phyloP scores from a whole-genome alignment of 768 basidiomycete species.

The Suillus bovinus region DNA sequence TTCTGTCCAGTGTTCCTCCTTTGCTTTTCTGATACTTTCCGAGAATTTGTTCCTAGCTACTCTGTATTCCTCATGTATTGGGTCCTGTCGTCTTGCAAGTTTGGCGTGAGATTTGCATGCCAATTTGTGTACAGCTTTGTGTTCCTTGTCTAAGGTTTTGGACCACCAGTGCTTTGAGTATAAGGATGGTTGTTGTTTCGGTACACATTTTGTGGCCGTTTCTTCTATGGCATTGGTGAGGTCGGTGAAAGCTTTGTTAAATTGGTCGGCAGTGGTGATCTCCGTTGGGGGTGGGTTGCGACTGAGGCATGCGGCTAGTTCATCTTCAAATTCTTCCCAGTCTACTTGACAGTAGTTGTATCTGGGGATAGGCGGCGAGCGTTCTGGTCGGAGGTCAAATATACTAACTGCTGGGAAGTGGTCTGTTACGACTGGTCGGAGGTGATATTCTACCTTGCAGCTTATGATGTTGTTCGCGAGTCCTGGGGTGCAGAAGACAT shows the following conservation, averaged over 20 bases:
- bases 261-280: no score
- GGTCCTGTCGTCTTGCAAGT: not conserved
- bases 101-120: not conserved
- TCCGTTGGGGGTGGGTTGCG: not conserved
- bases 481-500: not conserved
- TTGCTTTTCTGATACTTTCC: no score
- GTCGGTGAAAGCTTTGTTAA: no score
- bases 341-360: not conserved
- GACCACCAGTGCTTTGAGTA: not conserved
- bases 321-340: not conserved
- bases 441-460: not conserved
- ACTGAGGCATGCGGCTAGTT: not conserved
- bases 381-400: accelerated
- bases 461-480: not conserved
- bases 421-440: not conserved
- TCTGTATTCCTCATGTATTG: not conserved
- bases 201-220: no score
- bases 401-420: accelerated
- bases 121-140: not conserved
- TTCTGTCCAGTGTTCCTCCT: no score
- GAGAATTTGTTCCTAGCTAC: no score
- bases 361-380: not conserved
- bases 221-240: no score
- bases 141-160: not conserved
- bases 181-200: no score